Conservation (phyloP, 2,329 filamentous ascomycete species). For the Sclerotinia glacialis region DNA sequence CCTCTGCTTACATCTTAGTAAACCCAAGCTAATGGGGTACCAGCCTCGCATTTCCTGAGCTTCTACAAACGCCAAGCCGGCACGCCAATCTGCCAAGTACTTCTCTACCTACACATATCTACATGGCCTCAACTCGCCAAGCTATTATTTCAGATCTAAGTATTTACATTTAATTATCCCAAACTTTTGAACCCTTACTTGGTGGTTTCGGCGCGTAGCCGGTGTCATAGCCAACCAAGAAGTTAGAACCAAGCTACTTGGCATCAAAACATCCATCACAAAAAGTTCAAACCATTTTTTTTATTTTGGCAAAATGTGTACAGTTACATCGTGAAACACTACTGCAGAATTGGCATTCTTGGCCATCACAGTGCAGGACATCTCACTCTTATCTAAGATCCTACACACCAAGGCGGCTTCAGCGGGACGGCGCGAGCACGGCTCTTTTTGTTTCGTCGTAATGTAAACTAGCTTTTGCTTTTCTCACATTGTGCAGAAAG, state of each 20-base stretch:
- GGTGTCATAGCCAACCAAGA: not conserved
- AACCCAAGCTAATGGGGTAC: too few species aligned
- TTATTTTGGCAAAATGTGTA: not conserved
- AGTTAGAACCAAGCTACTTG: conserved; percentile 14
- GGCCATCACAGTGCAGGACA: conserved; percentile 2
- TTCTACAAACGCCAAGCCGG: conserved; percentile 2
- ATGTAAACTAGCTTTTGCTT: conserved; percentile 14
- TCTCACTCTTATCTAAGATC: not conserved
- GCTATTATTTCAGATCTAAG: not conserved
- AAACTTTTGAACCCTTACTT: not conserved
- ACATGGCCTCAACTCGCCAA: not conserved
- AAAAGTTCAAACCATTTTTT: not conserved
- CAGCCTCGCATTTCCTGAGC: not conserved
- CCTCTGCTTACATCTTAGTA: not conserved
- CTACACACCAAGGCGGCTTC: conserved; percentile 3
- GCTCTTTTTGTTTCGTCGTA: not conserved
- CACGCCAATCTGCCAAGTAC: not conserved
- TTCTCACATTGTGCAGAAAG: conserved; percentile 21
- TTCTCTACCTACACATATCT: too few species aligned
- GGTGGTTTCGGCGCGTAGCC: not conserved
- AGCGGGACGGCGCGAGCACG: conserved; percentile 2
- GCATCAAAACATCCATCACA: not conserved
- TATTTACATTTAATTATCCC: too few species aligned
- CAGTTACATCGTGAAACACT: conserved; percentile 12
- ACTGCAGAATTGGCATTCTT: conserved; percentile 17